A percentile compares a stretch with the other conserved stretches of the same genome.
These are phyloP conservation scores for Penicillium sp. DNA, from an alignment of 2,329 filamentous ascomycete genomes.

Conservation along the genomic window DNA sequence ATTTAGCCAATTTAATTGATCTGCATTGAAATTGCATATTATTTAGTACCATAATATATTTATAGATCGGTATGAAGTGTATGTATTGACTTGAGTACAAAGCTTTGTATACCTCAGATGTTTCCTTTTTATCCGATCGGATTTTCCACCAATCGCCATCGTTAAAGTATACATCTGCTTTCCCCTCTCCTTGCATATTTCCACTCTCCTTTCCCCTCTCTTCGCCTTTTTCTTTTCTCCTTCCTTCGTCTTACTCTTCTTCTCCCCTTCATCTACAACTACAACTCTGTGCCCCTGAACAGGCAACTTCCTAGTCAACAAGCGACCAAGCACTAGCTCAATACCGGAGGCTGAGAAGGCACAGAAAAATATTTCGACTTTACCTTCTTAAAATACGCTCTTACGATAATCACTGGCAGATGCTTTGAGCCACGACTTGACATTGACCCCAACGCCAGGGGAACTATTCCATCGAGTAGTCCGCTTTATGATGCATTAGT, in stretches of 20 bases:
- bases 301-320: background rate
- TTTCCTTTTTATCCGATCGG: background rate
- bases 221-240: background rate
- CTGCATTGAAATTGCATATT: background rate
- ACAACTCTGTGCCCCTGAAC: background rate
- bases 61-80: background rate
- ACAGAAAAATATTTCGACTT: too few relatives aligned
- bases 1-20: background rate
- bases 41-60: background rate
- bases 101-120: background rate
- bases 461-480: fast-evolving
- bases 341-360: background rate
- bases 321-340: background rate
- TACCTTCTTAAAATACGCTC: background rate
- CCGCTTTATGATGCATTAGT: background rate
- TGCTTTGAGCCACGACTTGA: background rate
- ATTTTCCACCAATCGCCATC: background rate
- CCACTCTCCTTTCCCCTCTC: background rate
- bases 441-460: too few relatives aligned
- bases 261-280: background rate
- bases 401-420: background rate
- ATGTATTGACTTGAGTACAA: background rate
- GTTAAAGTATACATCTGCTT: background rate
- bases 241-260: background rate
- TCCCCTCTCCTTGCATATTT: background rate